Evolutionary conservation across 306 rosid species (phyloP), one percentile per base, ranked within the genome.

Genomic region (Fagus crenata): DNA sequence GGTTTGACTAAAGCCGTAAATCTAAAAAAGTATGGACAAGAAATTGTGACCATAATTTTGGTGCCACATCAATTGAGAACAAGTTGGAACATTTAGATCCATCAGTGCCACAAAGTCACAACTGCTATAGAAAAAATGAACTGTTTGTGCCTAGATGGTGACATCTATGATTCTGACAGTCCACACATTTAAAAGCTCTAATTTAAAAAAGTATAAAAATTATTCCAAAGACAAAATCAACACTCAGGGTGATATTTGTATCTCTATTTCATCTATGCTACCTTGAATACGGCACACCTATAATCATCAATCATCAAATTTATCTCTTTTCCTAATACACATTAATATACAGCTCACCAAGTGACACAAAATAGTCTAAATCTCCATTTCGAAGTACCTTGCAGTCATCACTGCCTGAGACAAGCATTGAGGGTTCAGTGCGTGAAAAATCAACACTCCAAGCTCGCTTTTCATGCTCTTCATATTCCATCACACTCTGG

Each of bases 381-480:
- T 6, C 42, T 70, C 73, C 77, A 74, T 65, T 79, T 28, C 7
- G 15, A 55, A 71, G 56, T 85, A 95, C 99, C 97, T 95, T 95
- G 82, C 97, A 95, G 85, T 95, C 99, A 86, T 95, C 97, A 69
- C 99, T 90, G 72, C 99, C 97, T 68, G 97, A 95, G 43, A 95
- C 93, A 72, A 95, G 97, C 99, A 85, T 92, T n/a, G 96, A 85
- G 55, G 99, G 99, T n/a, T 95, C 97, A 33, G 96, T 92, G 83
- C 87, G 86, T 39, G 99, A 92, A 86, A 90, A 95, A 84, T 95
- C 99, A 84, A 95, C 97, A 84, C 99, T 95, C 99, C 99, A 95
- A 13, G 96, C 93, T 72, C 99, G 93, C 68, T 95, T 92, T 84
- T 95, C 99, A 89, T 95, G 97, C 83, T 95, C 99, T 85, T 95